Percentiles rank a stretch among this genome's conserved stretches.
Evolutionary conservation across 176 grass and related monocot species (phyloP).

Genomic region (Ananas comosus): DNA sequence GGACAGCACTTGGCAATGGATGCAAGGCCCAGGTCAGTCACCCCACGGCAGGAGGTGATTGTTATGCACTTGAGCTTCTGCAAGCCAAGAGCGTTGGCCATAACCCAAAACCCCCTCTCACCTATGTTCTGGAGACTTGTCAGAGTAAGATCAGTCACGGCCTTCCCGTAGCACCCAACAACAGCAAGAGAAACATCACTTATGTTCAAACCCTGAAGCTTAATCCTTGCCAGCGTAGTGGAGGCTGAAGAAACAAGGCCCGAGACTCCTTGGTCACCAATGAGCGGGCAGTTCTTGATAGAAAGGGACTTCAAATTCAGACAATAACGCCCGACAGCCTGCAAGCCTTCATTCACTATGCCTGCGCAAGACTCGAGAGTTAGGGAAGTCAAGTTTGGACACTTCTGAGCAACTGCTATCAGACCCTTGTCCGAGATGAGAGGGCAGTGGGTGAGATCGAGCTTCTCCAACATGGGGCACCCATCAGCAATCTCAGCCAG

Average conservation of each 20-base stretch:
- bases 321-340: constrained; percentile 51
- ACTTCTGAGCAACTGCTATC: constrained; percentile 35
- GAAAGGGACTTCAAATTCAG: constrained; percentile 49
- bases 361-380: constrained; percentile 50
- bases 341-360: constrained; percentile 56
- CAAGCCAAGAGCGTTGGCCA: constrained; percentile 81
- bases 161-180: constrained; percentile 72
- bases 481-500: constrained; percentile 61
- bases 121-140: constrained; percentile 45
- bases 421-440: constrained; percentile 80
- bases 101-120: constrained; percentile 96
- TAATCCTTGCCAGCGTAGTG: constrained; percentile 46
- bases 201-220: constrained; percentile 70
- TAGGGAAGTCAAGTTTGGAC: constrained; percentile 46
- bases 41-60: constrained; percentile 56
- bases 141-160: constrained; percentile 50
- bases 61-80: constrained; percentile 62
- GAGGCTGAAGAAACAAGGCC: constrained; percentile 46
- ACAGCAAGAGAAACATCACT: constrained; percentile 69
- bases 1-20: constrained; percentile 68
- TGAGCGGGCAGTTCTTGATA: constrained; percentile 61
- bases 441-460: constrained; percentile 60
- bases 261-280: constrained; percentile 71
- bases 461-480: constrained; percentile 61
- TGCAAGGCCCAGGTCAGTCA: constrained; percentile 60